Base-by-base conservation (phyloP, 1,284 basidiomycete species). In the Veloporphyrellus conicus region DNA sequence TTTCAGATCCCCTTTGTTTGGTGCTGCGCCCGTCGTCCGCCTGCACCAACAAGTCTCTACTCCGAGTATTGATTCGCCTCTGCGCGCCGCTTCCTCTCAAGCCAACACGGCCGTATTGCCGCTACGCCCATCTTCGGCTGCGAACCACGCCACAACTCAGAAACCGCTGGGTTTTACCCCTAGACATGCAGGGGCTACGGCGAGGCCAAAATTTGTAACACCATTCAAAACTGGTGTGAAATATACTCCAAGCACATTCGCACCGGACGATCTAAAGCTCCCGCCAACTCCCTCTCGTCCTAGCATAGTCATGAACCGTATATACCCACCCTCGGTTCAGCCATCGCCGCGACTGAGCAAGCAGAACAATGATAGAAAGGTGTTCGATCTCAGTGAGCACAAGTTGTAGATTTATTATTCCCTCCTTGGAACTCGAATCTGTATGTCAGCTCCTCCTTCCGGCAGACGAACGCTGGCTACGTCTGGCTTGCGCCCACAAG, bases 171-270 rank as follows among this genome's bases (percentile, higher is more conserved):
- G 70, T 0, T 60, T 70, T 20, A 72, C 71, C 1, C 68, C 68
- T 10, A 62, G 62, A 11, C 52, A 57, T 18, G 46, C 35, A 19
- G 47, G 54, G 44, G 43, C 39, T 44, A 60, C 57, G 56, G 66
- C 49, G 45, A 71, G 62, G 44, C 70, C 71, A 40, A 72, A 68
- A 42, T 90, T 90, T 55, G 63, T 75, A 2, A 87, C 85, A 0
- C 87, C 87, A 0, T 89, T 89, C 66, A 90, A 87, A 62, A 50
- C 66, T 6, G 78, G 76, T 3, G 71, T 78, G 69, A 69, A 68
- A 35, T 19, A 44, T 55, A 57, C 55, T 41, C 48, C 43, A 11
- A 42, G 35, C 27, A 28, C 42, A 33, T 40, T 38, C 27, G 12
- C 18, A 16, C 20, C 22, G 7, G 52, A 47, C 34, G 32, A 48